Conservation (phyloP, 257 asterid species). For the Gentiana dahurica region DNA sequence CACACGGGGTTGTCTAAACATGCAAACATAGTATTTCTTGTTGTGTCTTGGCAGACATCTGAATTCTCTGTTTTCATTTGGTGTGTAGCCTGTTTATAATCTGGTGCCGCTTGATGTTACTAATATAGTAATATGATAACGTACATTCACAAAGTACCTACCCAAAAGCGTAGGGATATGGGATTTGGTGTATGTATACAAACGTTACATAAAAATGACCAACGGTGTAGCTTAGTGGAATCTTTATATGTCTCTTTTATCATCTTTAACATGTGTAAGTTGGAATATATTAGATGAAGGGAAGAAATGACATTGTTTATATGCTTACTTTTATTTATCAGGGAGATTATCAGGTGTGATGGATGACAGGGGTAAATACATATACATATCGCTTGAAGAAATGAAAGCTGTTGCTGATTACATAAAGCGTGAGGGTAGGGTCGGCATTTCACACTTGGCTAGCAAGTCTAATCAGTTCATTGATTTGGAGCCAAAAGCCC, state of each 20-base stretch:
- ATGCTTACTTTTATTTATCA: slow-evolving; percentile 14
- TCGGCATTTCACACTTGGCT: slow-evolving; percentile 90
- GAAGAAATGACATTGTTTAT: not conserved
- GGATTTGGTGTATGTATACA: too few relatives aligned
- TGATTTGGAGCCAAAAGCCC: slow-evolving; percentile 76
- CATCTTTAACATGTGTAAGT: not conserved
- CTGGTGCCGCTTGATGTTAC: too few relatives aligned
- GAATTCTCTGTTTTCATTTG: too few relatives aligned
- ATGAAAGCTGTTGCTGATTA: slow-evolving; percentile 97
- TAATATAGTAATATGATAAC: too few relatives aligned
- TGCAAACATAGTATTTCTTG: too few relatives aligned
- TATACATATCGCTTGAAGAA: slow-evolving; percentile 84
- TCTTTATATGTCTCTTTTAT: not conserved
- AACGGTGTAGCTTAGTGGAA: too few relatives aligned
- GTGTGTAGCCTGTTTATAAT: too few relatives aligned
- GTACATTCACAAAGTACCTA: too few relatives aligned
- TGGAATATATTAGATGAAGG: not conserved
- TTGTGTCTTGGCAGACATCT: not conserved
- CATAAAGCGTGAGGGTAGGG: slow-evolving; percentile 87
- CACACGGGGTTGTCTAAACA: too few relatives aligned
- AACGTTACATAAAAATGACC: too few relatives aligned
- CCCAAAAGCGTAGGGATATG: too few relatives aligned
- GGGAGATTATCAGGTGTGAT: slow-evolving; percentile 94
- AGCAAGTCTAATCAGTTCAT: slow-evolving; percentile 94
- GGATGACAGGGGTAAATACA: slow-evolving; percentile 97